Evolutionary conservation across 2,329 filamentous ascomycete species (phyloP), one percentile per base, ranked within the genome.

Genomic region (Aspergillus latus): DNA sequence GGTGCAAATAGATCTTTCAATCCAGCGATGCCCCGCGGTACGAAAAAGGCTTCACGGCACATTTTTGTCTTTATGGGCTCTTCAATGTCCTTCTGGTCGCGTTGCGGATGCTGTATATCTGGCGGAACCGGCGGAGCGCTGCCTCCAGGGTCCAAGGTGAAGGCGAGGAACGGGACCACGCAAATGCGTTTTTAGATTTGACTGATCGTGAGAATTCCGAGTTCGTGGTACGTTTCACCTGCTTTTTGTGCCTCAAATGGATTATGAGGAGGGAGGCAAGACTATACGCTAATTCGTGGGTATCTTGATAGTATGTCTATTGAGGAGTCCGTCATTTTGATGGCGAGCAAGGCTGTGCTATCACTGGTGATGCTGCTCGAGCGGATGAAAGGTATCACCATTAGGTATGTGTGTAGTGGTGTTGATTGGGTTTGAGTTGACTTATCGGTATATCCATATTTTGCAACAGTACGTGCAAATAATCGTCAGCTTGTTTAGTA

Each of bases 181-280:
- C 51, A 13, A 39, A 47, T 47, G 51, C 51, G 30, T 53, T 53
- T 32, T 28, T 47, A 34, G 51, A 53, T 47, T 11, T 53, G 13
- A 53, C 51, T 1, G 51, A 53, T 32, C 26, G 13, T 13, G 51
- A 53, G 51, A 53, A 53, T 32, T 9, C 13, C 9, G 49, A 53
- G 37, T 47, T 53, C 15, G 2, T 40, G 43, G 43, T 53, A 30
- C 26, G 32, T 21, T 34, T 7, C 10, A 8, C 10, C 10, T 34
- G 6, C 7, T 34, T 34, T 34, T 34, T 34, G 6, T 11, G 10
- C 6, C 30, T 21, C 21, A 21, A 21, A 21, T 21, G 21, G 21
- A 21, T 21, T 21, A 21, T 21, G 21, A 21, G 21, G 21, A 21
- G 21, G 21, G 21, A 21, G 21, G 21, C 21, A 21, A 21, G 21